Evolutionary conservation across 768 basidiomycete genomes (phyloP).

Genomic region (Russula lepida): DNA sequence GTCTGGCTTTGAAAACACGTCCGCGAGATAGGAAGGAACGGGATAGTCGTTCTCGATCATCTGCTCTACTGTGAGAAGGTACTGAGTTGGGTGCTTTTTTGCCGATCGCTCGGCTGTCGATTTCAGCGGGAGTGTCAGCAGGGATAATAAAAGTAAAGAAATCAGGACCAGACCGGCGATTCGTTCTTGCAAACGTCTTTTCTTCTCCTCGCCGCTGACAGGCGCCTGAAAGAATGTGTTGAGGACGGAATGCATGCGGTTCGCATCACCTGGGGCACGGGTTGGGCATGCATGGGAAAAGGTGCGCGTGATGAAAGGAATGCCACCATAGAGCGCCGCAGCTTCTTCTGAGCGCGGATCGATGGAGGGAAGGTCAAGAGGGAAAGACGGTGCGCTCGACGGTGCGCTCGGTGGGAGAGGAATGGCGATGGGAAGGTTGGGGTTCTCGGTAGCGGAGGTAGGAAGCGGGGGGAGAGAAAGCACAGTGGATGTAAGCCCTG

Average conservation of each 20-base stretch:
- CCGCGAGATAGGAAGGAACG: conserved; percentile 75
- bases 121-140: background rate
- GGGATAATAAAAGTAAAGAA: background rate
- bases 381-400: background rate
- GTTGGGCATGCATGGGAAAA: conserved; percentile 95
- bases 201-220: conserved; percentile 73
- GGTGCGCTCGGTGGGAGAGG: conserved; percentile 34
- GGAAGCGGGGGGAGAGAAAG: conserved; percentile 65
- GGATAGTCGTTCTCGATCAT: conserved; percentile 96
- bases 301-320: conserved; percentile 64
- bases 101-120: conserved; percentile 51
- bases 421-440: conserved; percentile 44
- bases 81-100: conserved; percentile 58
- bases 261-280: conserved; percentile 82
- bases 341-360: conserved; percentile 19
- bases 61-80: conserved; percentile 68
- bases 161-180: conserved; percentile 29
- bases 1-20: conserved; percentile 49
- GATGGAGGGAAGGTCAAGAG: conserved; percentile 4
- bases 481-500: conserved; percentile 74
- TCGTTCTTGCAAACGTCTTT: conserved; percentile 44
- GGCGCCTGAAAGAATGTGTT: conserved; percentile 77
- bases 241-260: conserved; percentile 77
- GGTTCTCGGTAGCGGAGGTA: conserved; percentile 53
- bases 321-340: conserved; percentile 24